Evolutionary conservation across 164 flowering plant genomes (phyloP).

Genomic region (Tetracentron sinense): DNA sequence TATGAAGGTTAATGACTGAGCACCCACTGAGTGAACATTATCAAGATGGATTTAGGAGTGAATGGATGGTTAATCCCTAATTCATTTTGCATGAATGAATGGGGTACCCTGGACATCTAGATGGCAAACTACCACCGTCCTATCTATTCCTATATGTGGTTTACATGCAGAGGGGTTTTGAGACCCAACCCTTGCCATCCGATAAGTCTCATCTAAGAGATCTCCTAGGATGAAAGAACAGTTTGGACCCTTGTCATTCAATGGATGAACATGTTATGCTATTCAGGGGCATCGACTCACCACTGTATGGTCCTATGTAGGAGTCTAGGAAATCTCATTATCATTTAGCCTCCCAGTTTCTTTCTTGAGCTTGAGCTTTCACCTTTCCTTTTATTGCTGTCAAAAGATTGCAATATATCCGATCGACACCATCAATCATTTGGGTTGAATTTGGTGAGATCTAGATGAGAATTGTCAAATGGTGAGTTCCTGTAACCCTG

Average conservation of each 20-base stretch:
- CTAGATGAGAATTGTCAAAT: neutral
- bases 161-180: neutral
- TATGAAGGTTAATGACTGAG: too few species aligned
- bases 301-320: neutral
- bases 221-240: neutral
- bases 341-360: too few species aligned
- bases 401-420: too few species aligned
- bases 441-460: neutral
- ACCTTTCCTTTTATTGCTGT: neutral
- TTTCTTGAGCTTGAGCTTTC: neutral
- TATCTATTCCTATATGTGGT: neutral
- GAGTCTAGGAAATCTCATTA: neutral
- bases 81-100: too few species aligned
- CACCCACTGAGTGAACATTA: too few species aligned
- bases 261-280: neutral
- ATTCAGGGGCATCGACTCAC: neutral
- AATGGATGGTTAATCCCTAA: too few species aligned
- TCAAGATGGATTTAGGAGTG: too few species aligned
- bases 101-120: neutral
- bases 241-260: neutral
- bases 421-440: too few species aligned
- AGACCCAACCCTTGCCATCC: neutral
- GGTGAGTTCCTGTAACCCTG: neutral
- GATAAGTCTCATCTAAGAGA: neutral
- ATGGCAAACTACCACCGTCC: neutral